A percentile compares a stretch with the other conserved stretches of the same genome.
These are phyloP conservation scores for Canavalia gladiata DNA, from an alignment of 306 rosid genomes.

Conservation along the genomic window DNA sequence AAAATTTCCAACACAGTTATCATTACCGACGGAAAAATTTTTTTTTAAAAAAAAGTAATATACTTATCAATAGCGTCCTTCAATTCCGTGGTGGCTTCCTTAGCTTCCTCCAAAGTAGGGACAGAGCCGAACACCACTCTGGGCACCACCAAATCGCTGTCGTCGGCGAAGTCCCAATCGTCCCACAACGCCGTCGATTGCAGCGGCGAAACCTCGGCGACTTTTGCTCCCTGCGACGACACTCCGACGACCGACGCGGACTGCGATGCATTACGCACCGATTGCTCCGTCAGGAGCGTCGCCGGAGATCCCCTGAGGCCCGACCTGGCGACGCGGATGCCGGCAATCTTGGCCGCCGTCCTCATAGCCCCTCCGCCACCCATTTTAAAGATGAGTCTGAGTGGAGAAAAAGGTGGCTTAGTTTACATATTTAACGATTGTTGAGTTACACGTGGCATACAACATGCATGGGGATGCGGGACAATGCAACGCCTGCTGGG, in stretches of 20 bases:
- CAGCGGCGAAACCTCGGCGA: conserved; percentile 43
- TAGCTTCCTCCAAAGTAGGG: conserved; percentile 76
- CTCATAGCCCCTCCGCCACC: conserved; percentile 86
- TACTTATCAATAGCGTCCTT: conserved; percentile 86
- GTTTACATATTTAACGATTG: not conserved
- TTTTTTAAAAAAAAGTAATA: not conserved
- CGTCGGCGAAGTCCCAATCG: conserved; percentile 77
- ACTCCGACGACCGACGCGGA: conserved; percentile 51
- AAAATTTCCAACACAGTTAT: not conserved
- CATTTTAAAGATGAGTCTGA: conserved; percentile 39
- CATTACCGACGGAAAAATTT: not conserved
- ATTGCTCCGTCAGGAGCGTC: conserved; percentile 50
- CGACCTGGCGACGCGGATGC: conserved; percentile 53
- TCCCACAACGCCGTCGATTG: conserved; percentile 55
- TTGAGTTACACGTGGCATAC: not conserved
- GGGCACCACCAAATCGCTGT: conserved; percentile 62
- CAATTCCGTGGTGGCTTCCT: conserved; percentile 73
- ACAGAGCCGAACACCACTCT: conserved; percentile 71
- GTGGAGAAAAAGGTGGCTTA: not conserved
- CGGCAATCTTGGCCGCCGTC: conserved; percentile 73
- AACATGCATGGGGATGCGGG: no score
- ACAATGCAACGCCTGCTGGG: no score
- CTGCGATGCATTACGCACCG: conserved; percentile 46
- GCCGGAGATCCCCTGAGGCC: conserved; percentile 51
- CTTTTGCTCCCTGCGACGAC: conserved; percentile 48